Base-by-base conservation (phyloP, 805 yeast genomes). In the Nakazawaea pomicola region DNA sequence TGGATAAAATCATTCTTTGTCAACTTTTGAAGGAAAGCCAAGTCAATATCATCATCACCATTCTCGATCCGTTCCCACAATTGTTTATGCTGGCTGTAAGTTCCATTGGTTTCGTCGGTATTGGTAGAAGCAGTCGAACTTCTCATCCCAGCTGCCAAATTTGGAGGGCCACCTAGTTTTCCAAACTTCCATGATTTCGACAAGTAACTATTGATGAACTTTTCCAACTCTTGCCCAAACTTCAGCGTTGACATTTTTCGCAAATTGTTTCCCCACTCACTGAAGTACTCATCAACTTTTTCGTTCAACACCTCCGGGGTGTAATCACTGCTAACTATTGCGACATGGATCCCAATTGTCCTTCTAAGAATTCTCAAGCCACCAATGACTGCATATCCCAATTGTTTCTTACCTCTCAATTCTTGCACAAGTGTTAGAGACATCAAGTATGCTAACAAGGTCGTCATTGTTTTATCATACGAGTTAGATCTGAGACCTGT, bases 381-480 rank as follows among this genome's bases (percentile, higher is more conserved):
- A 16, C 80, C 74, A n/a, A 70, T 48, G 0, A 80, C 76, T 4
- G 70, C 65, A 52, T 83, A 83, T 0, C 87, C 90, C 41, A 83
- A 55, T 47, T 78, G 83, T 44, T 68, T 69, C 48, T 69, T 71
- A 15, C 67, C 68, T 46, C 90, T 59, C 14, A 83, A 56, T 35
- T 73, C 78, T 2, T 68, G 60, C 1, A 63, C 56, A 15, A 76
- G 60, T 1, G 68, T 58, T 6, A 64, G 47, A 0, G 76, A 62
- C 48, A 82, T 49, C n/a, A 73, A 38, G 52, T 64, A 73, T 1
- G 75, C 68, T 1, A 73, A 48, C 4, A 83, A 53, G 16, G 61
- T 62, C 0, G 83, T 69, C 42, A 78, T 41, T 0, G 77, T 54
- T 33, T 64, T 58, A 1, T 53, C 49, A 6, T 46, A 36, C 0